Evolutionary conservation across 441 rosid species (phyloP).

Genomic region (Dalechampia spathulata): DNA sequence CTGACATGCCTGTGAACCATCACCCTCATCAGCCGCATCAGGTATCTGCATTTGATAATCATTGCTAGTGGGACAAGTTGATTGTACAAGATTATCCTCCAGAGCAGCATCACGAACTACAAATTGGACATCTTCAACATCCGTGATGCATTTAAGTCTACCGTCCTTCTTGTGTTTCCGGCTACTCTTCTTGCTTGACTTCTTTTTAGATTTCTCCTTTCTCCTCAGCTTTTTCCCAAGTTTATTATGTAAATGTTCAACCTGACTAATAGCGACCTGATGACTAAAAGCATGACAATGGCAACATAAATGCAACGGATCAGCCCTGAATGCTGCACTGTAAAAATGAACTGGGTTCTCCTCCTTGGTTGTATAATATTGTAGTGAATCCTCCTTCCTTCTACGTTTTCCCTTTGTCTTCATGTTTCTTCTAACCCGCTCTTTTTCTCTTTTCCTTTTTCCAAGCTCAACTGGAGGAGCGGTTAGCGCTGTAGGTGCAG

Average conservation of each 20-base stretch:
- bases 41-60: constrained; percentile 9
- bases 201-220: constrained; percentile 22
- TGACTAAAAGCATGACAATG: constrained; percentile 16
- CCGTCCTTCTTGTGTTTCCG: constrained; percentile 25
- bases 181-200: constrained; percentile 20
- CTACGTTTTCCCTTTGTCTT: constrained; percentile 20
- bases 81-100: constrained; percentile 13
- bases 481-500: not conserved
- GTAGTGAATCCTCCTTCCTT: constrained; percentile 22
- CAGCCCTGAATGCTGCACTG: constrained; percentile 22
- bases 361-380: constrained; percentile 15
- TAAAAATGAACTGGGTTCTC: constrained; percentile 18
- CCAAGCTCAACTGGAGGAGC: constrained; percentile 18
- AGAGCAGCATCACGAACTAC: constrained; percentile 10
- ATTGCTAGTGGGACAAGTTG: not conserved
- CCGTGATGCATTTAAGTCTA: constrained; percentile 13
- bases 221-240: constrained; percentile 22
- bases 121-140: constrained; percentile 11
- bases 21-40: constrained; percentile 15
- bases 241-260: constrained; percentile 17
- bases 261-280: constrained; percentile 6
- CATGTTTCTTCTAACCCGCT: constrained; percentile 25
- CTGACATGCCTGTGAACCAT: constrained; percentile 1
- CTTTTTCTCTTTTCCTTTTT: constrained; percentile 27
- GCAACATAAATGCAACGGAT: constrained; percentile 20